Base-by-base conservation (phyloP, 1,284 basidiomycete genomes). In the Flammula alnicola region DNA sequence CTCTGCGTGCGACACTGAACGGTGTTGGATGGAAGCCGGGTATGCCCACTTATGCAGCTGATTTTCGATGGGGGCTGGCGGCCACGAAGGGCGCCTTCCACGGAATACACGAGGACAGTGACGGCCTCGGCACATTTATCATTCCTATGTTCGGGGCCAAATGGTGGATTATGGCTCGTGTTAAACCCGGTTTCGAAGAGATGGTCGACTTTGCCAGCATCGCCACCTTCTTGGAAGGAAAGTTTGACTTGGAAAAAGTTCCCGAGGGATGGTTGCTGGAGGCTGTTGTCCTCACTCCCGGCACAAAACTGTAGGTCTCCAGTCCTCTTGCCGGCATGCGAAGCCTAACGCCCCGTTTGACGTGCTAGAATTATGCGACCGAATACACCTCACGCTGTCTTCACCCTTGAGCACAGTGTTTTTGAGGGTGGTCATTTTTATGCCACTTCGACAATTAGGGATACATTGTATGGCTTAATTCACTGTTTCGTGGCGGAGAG, bases 351-450 rank as follows among this genome's bases (percentile, higher is more conserved):
- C n/a, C n/a, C n/a, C n/a, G 12, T 7, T 40, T 40, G 14, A 14
- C n/a, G n/a, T n/a, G n/a, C n/a, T n/a, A 47, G 50, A 5, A 25
- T 47, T 14, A 52, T 52, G 51, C 14, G 31, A n/a, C 47, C 47
- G 0, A 39, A 40, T 11, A 44, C 40, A 0, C 25, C 19, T 1
- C 54, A 56, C 19, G 19, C 29, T 1, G 51, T 53, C 3, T 44
- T 39, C 16, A 53, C 51, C 8, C 16, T 31, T 0, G 32, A 37
- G 1, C 35, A 44, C 7, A 33, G 31, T 0, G 49, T 56, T 2
- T 25, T 30, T 7, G 3, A 47, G 1, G 51, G 48, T 1, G 47
- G 47, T 2, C 51, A 53, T 17, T 53, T 53, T 14, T 53, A 33
- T 17, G 23, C 41, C 2, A 38, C 44, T 1, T 16, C 17, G 1